Evolutionary conservation across 768 basidiomycete species (phyloP).

Genomic region (Boletellus ananiceps): DNA sequence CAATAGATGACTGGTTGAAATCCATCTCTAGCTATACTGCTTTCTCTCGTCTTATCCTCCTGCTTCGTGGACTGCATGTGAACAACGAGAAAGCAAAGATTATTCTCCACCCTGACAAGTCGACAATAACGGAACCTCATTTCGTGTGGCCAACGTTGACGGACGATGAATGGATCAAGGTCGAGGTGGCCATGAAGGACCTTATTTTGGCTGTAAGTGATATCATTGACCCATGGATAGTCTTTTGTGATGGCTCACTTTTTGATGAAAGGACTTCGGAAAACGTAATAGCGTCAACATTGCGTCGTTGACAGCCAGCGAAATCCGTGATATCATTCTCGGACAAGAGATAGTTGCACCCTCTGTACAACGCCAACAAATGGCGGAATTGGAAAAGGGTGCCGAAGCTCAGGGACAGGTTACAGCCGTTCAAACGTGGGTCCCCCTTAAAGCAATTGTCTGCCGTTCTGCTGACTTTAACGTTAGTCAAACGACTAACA

Average conservation of each 20-base stretch:
- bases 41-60: constrained; percentile 95
- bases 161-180: constrained; percentile 98
- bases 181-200: constrained; percentile 98
- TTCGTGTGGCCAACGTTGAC: constrained; percentile 94
- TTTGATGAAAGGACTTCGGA: constrained; percentile 74
- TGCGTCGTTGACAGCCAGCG: constrained; percentile 92
- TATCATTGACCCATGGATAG: background rate
- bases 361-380: constrained; percentile 94
- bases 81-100: constrained; percentile 99
- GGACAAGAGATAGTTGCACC: constrained; percentile 98
- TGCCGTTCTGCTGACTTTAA: constrained; percentile 3
- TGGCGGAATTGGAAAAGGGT: constrained; percentile 98
- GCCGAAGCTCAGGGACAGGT: constrained; percentile 92
- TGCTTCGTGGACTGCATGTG: constrained; percentile 95
- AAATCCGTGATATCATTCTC: constrained; percentile 96
- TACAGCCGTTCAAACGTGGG: constrained; percentile 89
- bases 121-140: constrained; percentile 94
- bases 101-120: constrained; percentile 95
- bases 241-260: constrained; percentile 11
- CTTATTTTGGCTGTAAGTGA: constrained; percentile 76
- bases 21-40: constrained; percentile 98
- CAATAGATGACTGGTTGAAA: constrained; percentile 93
- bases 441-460: background rate
- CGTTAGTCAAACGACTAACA: constrained; percentile 85
- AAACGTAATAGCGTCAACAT: constrained; percentile 99